Evolutionary conservation across 2,329 filamentous ascomycete genomes (phyloP), one percentile per base, ranked within the genome.

Genomic region (Scorias spongiosa): DNA sequence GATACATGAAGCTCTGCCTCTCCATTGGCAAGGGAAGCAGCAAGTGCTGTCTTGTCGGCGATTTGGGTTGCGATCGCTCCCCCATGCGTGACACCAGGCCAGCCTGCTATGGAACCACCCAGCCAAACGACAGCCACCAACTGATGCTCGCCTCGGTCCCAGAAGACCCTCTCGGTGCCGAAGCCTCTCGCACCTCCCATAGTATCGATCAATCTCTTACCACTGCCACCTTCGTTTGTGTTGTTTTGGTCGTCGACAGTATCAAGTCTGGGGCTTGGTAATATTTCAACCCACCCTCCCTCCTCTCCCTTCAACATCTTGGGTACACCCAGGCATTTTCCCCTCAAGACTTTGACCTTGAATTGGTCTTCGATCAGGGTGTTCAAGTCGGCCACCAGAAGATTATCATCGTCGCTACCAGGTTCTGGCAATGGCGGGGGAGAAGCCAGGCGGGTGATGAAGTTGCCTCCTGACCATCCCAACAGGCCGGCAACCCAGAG

Each of bases 11-110:
- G 41, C 12, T 46, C 41, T 6, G 37, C 42, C 2, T 46, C 47
- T 9, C 51, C 36, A 14, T 11, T 11, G 2, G 49, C 78, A 67
- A 54, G 77, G 72, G 51, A 80, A 63, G 53, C 74, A 71, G 75
- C 78, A 38, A 80, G 68, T n/a, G 77, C 76, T 48, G 84, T 67
- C 42, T 71, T 74, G 65, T 87, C 83, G 58, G 84, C 75, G 32
- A 87, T 62, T 2, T 84, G 60, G 1, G 78, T 85, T 7, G 78
- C 80, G 41, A 83, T 68, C 6, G 72, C 68, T 11, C 83, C 83
- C 44, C 83, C 83, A 63, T 89, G 83, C 42, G 78, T 76, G 36
- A 83, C 68, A 10, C 74, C 72, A 1, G 82, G 82, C 80, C 81
- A 88, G 3, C 84, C 82, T 40, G 71, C 67, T 15, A 81, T 57